A percentile compares a stretch with the other conserved stretches of the same genome.
phyloP scores from a whole-genome alignment of 805 yeast species.

The Starmerella vaccinii region DNA sequence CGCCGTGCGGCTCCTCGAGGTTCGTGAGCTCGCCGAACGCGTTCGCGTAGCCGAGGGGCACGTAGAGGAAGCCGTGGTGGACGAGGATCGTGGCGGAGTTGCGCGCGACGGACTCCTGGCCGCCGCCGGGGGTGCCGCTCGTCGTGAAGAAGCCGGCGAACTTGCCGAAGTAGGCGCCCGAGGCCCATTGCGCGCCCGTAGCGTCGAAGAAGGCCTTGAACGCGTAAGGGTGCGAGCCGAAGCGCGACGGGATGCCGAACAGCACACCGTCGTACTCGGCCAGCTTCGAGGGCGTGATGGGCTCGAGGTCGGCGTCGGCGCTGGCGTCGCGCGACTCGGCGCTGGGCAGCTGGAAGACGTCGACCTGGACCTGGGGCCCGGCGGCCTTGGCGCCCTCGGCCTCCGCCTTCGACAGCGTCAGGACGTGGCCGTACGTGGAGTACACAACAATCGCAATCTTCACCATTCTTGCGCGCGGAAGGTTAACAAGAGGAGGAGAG shows the following conservation, averaged over 20 bases:
- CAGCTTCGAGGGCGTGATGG: constrained; percentile 51
- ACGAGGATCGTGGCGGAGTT: constrained; percentile 54
- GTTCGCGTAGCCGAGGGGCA: constrained; percentile 69
- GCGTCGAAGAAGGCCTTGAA: constrained; percentile 66
- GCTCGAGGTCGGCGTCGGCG: constrained; percentile 35
- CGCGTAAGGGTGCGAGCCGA: constrained; percentile 72
- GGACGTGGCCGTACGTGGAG: constrained; percentile 71
- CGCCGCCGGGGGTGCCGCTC: constrained; percentile 72
- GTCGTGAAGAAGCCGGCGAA: constrained; percentile 63
- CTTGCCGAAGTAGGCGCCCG: constrained; percentile 62
- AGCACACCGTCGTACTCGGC: constrained; percentile 64
- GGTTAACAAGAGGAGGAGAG: neutral
- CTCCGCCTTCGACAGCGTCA: constrained; percentile 54
- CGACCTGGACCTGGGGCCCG: constrained; percentile 58
- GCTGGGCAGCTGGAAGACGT: constrained; percentile 54
- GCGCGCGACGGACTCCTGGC: constrained; percentile 63
- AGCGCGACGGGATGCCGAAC: constrained; percentile 82
- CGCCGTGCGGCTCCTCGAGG: constrained; percentile 62
- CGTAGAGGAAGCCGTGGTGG: constrained; percentile 72
- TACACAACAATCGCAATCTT: constrained; percentile 48
- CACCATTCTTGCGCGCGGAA: constrained; percentile 15
- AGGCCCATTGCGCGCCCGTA: constrained; percentile 72
- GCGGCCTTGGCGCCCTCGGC: constrained; percentile 59
- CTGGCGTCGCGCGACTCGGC: constrained; percentile 47
- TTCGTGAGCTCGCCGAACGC: constrained; percentile 45